phyloP scores from a whole-genome alignment of 2,329 filamentous ascomycete genomes.

The Monilinia fructicola region DNA sequence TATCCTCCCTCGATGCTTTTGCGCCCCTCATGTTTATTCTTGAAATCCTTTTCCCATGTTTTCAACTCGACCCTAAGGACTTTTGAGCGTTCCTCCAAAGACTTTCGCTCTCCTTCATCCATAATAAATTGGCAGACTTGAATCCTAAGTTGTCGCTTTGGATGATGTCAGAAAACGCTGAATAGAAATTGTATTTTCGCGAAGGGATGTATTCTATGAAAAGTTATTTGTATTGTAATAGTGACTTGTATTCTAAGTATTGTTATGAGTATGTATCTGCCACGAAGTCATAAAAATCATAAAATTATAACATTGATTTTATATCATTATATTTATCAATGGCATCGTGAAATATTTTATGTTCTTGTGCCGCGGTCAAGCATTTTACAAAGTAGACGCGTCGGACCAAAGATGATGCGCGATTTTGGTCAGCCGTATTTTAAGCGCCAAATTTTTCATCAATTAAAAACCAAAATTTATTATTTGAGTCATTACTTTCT shows the following conservation, averaged over 20 bases:
- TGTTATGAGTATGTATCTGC: neutral
- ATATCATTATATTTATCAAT: conserved; percentile 8
- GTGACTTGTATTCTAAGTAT: neutral
- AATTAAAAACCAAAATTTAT: neutral
- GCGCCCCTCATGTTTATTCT: conserved; percentile 58
- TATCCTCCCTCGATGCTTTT: conserved; percentile 73
- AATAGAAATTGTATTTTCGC: neutral
- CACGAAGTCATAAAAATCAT: conserved; percentile 8
- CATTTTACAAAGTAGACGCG: conserved; percentile 3
- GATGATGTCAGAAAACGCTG: conserved; percentile 1
- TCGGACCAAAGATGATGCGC: neutral
- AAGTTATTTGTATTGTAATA: neutral
- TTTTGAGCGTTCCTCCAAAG: conserved; percentile 43
- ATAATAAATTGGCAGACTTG: conserved; percentile 24
- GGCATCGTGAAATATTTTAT: conserved; percentile 9
- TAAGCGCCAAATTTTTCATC: neutral
- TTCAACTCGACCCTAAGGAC: conserved; percentile 69
- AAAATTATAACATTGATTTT: conserved; percentile 11
- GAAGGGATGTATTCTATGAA: neutral
- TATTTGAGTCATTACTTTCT: too few relatives aligned
- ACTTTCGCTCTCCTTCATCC: conserved; percentile 32
- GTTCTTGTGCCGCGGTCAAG: neutral
- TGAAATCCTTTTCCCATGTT: conserved; percentile 70
- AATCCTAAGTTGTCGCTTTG: neutral
- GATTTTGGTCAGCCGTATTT: neutral